phyloP scores from a whole-genome alignment of 2,329 filamentous ascomycete genomes.

The Mycogone perniciosa region DNA sequence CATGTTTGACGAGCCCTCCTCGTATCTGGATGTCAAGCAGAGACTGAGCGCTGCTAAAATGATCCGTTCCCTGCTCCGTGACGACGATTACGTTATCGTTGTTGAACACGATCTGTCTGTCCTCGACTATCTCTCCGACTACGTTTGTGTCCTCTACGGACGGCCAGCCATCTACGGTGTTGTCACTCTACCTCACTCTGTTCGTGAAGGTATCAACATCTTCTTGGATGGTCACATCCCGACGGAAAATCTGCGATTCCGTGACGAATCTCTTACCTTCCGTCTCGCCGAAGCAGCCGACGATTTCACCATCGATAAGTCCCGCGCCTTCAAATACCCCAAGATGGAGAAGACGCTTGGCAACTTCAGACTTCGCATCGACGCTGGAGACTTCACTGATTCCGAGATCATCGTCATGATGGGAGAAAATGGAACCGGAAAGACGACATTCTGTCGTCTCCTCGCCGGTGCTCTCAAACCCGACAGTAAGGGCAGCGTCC shows the following conservation, averaged over 20 bases:
- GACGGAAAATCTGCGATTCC: constrained; percentile 97
- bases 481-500: constrained; percentile 70
- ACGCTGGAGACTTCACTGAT: constrained; percentile 84
- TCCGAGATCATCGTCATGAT: constrained; percentile 99
- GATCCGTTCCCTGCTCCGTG: constrained; percentile 82
- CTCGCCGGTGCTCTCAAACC: constrained; percentile 90
- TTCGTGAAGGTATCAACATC: constrained; percentile 98
- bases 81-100: constrained; percentile 94
- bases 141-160: constrained; percentile 95
- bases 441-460: constrained; percentile 97
- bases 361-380: constrained; percentile 75
- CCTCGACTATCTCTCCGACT: constrained; percentile 96
- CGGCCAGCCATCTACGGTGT: constrained; percentile 95
- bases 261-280: constrained; percentile 94
- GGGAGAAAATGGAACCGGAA: constrained; percentile 98
- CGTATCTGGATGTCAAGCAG: constrained; percentile 98
- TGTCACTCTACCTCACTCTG: constrained; percentile 88
- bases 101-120: constrained; percentile 99
- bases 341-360: constrained; percentile 90
- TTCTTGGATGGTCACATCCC: constrained; percentile 98
- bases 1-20: constrained; percentile 99
- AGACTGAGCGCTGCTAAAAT: constrained; percentile 86
- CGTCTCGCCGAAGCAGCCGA: constrained; percentile 84
- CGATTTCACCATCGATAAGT: constrained; percentile 79
- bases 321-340: constrained; percentile 80